Evolutionary conservation across 805 yeast genomes (phyloP), one percentile per base, ranked within the genome.

Genomic region (Saturnispora silvae): DNA sequence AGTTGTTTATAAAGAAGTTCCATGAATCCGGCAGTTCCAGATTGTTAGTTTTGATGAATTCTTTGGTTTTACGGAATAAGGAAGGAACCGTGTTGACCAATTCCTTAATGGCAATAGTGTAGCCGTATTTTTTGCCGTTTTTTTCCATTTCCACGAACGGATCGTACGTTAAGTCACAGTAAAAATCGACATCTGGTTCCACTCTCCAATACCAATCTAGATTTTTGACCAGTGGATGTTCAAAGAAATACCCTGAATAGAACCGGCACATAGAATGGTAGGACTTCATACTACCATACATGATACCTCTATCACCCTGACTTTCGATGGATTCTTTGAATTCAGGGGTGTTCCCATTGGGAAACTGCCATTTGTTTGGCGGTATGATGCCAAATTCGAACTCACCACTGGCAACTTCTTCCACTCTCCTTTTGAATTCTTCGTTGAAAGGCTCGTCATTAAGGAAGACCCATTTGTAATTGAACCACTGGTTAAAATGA

Each of bases 201-300:
- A 92, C 85, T 39, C 97, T 68, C 96, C 96, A 87, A 60, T 86
- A 89, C 94, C 95, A 89, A 43, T 86, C 85, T 39, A 75, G 68
- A 42, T 75, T 68, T 35, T 59, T 58, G 30, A 89, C 78, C 44
- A 83, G 53, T 5, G 81, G 81, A 56, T 89, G 96, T 42, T 77
- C 72, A 60, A 73, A 84, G 52, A 89, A 89, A 40, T 67, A 65
- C 1, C 95, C 95, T 0, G 94, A 75, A 53, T 82, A 84, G 54
- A 78, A 87, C n/a, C 96, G 68, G 55, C 97, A 89, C 97, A 89
- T 89, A 52, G 81, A 80, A 56, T 89, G 96, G 53, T 89, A 92
- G 5, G 89, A 74, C 35, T 70, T 78, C 65, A 77, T 58, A 41
- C 74, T 77, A 0, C 96, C 97, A 55, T 92, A 87, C 71, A 83